These are phyloP conservation scores for Talaromyces ruber DNA, from an alignment of 495 filamentous ascomycete genomes.

Conservation along the genomic window DNA sequence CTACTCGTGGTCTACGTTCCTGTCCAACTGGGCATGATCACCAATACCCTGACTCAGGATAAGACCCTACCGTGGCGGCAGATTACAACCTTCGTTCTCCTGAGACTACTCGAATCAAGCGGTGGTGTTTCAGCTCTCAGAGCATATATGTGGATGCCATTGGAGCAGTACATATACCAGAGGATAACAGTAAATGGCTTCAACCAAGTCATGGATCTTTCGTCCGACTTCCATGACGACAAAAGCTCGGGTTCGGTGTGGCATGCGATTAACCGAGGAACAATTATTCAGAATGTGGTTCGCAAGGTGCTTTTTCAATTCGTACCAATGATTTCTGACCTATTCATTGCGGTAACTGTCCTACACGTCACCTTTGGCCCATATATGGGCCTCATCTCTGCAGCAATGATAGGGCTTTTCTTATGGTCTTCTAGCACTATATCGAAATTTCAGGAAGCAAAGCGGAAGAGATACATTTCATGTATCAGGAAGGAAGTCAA, in stretches of 20 bases:
- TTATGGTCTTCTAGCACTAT: conserved; percentile 53
- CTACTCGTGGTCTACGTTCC: conserved; percentile 57
- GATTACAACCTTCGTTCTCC: conserved; percentile 44
- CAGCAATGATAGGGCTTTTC: conserved; percentile 52
- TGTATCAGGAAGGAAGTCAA: conserved; percentile 42
- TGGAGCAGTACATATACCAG: conserved; percentile 56
- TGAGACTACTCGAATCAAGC: conserved; percentile 46
- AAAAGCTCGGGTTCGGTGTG: conserved; percentile 66
- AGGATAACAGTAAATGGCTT: conserved; percentile 58
- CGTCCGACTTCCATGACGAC: conserved; percentile 69
- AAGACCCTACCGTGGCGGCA: conserved; percentile 41
- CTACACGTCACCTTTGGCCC: conserved; percentile 61
- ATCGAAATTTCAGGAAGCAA: conserved; percentile 27
- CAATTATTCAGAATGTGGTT: conserved; percentile 52
- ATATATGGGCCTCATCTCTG: conserved; percentile 65
- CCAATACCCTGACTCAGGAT: conserved; percentile 39
- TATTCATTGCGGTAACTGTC: conserved; percentile 59
- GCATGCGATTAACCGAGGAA: conserved; percentile 56
- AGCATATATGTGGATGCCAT: conserved; percentile 54
- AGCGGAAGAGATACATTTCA: conserved; percentile 24
- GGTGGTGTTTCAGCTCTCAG: conserved; percentile 46
- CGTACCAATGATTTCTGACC: conserved; percentile 62
- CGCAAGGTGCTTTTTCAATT: conserved; percentile 61
- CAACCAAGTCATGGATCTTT: conserved; percentile 68
- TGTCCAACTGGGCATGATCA: conserved; percentile 55